Evolutionary conservation across 2,329 filamentous ascomycete species (phyloP), one percentile per base, ranked within the genome.

Genomic region (Nemania sp.): DNA sequence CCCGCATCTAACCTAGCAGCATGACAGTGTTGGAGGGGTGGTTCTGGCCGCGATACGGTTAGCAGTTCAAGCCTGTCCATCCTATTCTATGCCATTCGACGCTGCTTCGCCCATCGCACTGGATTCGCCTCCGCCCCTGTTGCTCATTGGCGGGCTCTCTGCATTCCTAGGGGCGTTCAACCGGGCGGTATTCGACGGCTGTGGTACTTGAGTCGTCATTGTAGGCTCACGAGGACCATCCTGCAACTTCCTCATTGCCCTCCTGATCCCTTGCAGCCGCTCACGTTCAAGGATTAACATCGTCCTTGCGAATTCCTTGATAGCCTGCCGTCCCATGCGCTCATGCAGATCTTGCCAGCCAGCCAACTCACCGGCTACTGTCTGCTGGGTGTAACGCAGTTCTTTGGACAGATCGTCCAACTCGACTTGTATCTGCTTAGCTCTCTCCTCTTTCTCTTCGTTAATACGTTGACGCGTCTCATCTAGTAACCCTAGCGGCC

Each of bases 281-380:
- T 89, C 88, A 61, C 82, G 83, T 74, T 99, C 94, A 48, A 82
- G 80, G 3, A 96, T 83, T 22, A 97, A 77, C 81, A 92, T 91
- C 26, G 84, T 83, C 66, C 79, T 82, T 15, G 89, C 93, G 63
- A 96, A 83, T 41, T 91, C 85, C 61, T 80, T 83, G 57, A 97
- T 82, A 23, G 90, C 89, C 54, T 82, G 82, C 56, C 86, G 78
- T 1, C 89, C 91, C 74, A 90, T 84, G 65, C 82, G 84, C 61
- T 91, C 90, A 66, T 96, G 86, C 75, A 91, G 83, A 34, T 95
- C 91, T 66, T 96, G 92, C 91, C 94, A 99, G 14, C 90, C 91
- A 0, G 94, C 94, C 51, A 99, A 72, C 74, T 99, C 94, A 1
- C 85, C 81, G 6, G 95, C 93, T 20, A 97, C 93, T 12, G 93